Evolutionary conservation across 23 red algal genomes (phyloP).

Genomic region (Gracilaria caudata): DNA sequence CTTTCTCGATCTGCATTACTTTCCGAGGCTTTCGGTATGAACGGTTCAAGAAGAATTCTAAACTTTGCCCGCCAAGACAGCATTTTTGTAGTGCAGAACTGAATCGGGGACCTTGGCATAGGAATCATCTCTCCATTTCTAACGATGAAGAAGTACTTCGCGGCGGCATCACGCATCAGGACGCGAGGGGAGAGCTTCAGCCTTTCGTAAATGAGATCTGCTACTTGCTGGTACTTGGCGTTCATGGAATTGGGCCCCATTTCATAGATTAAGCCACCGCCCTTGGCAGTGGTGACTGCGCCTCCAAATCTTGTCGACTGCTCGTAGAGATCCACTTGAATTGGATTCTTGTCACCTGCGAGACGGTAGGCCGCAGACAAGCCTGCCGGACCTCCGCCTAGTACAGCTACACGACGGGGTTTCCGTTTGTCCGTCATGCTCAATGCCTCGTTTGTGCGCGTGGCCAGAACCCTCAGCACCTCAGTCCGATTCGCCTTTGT

Average conservation of each 20-base stretch:
- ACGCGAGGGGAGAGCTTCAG: conserved; percentile 29
- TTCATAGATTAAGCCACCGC: conserved; percentile 61
- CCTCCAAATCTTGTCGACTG: conserved; percentile 49
- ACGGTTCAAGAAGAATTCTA: conserved; percentile 46
- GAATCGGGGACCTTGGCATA: conserved; percentile 54
- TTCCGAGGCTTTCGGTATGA: neutral
- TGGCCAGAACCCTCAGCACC: neutral
- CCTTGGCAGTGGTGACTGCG: conserved; percentile 32
- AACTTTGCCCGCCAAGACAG: conserved; percentile 58
- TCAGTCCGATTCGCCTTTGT: neutral
- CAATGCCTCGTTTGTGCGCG: neutral
- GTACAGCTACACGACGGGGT: conserved; percentile 60
- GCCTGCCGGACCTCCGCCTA: conserved; percentile 71
- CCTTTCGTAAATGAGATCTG: conserved; percentile 68
- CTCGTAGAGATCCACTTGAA: conserved; percentile 70
- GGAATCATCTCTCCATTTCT: conserved; percentile 57
- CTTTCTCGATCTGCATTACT: conserved; percentile 49
- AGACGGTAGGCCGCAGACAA: conserved; percentile 61
- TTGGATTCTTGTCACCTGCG: neutral
- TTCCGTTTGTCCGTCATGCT: conserved; percentile 9
- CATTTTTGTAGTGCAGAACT: conserved; percentile 24
- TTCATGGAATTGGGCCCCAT: conserved; percentile 72
- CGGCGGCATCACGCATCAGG: conserved; percentile 25
- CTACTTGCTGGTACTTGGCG: conserved; percentile 63
- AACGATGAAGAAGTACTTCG: conserved; percentile 43